Evolutionary conservation across 1,284 basidiomycete genomes (phyloP).

Genomic region (Tetrapyrgos nigripes): DNA sequence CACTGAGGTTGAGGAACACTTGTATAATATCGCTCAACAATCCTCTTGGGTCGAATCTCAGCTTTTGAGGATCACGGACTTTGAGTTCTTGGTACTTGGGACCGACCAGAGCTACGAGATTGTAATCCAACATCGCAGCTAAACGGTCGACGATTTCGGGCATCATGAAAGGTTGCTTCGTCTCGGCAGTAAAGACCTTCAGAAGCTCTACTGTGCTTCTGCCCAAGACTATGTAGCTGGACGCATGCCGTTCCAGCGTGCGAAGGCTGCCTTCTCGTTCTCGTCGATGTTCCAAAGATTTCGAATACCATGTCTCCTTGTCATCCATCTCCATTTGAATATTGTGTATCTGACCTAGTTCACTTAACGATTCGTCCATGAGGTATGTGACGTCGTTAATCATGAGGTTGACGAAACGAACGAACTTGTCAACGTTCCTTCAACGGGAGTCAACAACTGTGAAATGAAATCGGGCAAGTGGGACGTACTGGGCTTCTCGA

Average conservation of each 20-base stretch:
- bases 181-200: constrained; percentile 92
- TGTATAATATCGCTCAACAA: constrained; percentile 90
- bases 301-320: constrained; percentile 68
- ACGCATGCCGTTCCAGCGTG: constrained; percentile 82
- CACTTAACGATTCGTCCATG: constrained; percentile 94
- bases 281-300: constrained; percentile 76
- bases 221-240: constrained; percentile 87
- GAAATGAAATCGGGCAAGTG: neutral
- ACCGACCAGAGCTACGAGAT: constrained; percentile 89
- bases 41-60: constrained; percentile 87
- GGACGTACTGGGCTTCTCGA: constrained; percentile 76
- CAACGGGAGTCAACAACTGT: constrained; percentile 7
- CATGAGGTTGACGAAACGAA: constrained; percentile 96
- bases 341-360: constrained; percentile 87
- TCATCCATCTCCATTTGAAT: constrained; percentile 90
- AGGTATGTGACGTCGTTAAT: constrained; percentile 99
- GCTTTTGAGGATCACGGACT: constrained; percentile 89
- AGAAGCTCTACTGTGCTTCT: constrained; percentile 90
- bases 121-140: constrained; percentile 97
- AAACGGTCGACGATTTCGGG: constrained; percentile 96
- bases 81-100: constrained; percentile 85
- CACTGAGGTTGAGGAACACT: constrained; percentile 91
- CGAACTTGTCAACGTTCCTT: constrained; percentile 89
- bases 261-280: constrained; percentile 87
- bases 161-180: constrained; percentile 93